Evolutionary conservation across 140 eudicot species (phyloP), one percentile per base, ranked within the genome.

Genomic region (Bidens hawaiensis): DNA sequence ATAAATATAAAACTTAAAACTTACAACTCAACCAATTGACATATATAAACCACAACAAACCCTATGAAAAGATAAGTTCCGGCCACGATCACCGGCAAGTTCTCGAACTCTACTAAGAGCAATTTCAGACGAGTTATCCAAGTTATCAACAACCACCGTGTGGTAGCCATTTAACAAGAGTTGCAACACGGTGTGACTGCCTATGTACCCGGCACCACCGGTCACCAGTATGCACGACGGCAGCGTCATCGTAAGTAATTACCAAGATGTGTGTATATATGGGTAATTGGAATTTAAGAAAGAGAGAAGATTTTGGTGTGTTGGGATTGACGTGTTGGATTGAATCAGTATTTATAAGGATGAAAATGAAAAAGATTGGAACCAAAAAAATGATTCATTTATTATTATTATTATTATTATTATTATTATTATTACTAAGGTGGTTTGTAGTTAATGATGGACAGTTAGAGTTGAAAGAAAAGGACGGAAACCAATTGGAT

Each of bases 181-280:
- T 64, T 86, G 94, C 53, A 90, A 72, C 50, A 88, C 84, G 5
- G 97, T 90, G 72, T 90, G 97, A 27, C 84, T 86, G 13, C 97
- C 97, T 15, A 90, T 90, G 45, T 90, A 90, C 0, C 97, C 97
- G 0, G 97, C 95, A 15, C 97, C 97, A 0, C 97, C 97, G 0
- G 95, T 90, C 54, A 90, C 97, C 71, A 90, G 71, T 60, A 90
- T 78, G n/a, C 80, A 71, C 69, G 50, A 50, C 66, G 72, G 64
- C 65, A 19, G 56, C 62, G 67, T 50, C 73, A 71, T 71, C 6
- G 16, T n/a, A n/a, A n/a, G 33, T 31, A 58, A 56, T 12, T 10
- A 36, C 13, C 30, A 40, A 51, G 64, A 24, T 24, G 64, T 52
- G 62, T 7, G 71, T 64, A 31, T 65, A 33, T 18, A 34, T 34